Evolutionary conservation across 2,329 filamentous ascomycete species (phyloP).

Genomic region (Chaetomiaceae sp.): DNA sequence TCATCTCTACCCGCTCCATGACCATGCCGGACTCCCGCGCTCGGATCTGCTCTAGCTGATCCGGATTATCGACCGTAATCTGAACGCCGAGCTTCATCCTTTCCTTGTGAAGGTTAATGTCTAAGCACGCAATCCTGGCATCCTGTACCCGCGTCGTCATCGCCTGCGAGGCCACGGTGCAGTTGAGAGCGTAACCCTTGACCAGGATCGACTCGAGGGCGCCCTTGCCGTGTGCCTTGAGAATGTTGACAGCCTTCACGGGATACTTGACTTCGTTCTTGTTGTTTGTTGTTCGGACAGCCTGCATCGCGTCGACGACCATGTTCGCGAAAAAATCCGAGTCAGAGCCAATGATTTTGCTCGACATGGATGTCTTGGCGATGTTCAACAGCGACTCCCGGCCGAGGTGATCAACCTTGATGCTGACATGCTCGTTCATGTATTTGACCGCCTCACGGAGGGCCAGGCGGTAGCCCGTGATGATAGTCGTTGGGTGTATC

Average conservation of each 20-base stretch:
- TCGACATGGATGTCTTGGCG: conserved; percentile 98
- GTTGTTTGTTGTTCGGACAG: conserved; percentile 90
- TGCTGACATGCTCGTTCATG: conserved; percentile 97
- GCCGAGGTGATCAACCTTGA: conserved; percentile 87
- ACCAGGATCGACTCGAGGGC: conserved; percentile 82
- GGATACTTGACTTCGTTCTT: conserved; percentile 91
- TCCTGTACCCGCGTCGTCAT: conserved; percentile 92
- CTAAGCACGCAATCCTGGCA: conserved; percentile 92
- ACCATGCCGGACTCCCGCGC: conserved; percentile 90
- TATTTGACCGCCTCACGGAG: conserved; percentile 96
- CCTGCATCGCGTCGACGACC: conserved; percentile 93
- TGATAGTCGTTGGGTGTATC: conserved; percentile 99
- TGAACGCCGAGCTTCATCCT: conserved; percentile 98
- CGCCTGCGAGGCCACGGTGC: conserved; percentile 95
- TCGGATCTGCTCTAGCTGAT: conserved; percentile 95
- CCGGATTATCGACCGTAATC: conserved; percentile 95
- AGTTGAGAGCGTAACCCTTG: conserved; percentile 97
- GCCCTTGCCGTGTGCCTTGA: conserved; percentile 97
- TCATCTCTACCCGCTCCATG: conserved; percentile 92
- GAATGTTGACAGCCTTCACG: conserved; percentile 97
- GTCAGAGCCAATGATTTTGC: conserved; percentile 95
- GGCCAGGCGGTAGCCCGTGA: conserved; percentile 93
- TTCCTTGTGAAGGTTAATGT: conserved; percentile 99
- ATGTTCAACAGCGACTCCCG: conserved; percentile 90
- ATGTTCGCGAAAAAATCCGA: conserved; percentile 97